Evolutionary conservation across 805 yeast genomes (phyloP).

Genomic region (Saturnispora sanitii): DNA sequence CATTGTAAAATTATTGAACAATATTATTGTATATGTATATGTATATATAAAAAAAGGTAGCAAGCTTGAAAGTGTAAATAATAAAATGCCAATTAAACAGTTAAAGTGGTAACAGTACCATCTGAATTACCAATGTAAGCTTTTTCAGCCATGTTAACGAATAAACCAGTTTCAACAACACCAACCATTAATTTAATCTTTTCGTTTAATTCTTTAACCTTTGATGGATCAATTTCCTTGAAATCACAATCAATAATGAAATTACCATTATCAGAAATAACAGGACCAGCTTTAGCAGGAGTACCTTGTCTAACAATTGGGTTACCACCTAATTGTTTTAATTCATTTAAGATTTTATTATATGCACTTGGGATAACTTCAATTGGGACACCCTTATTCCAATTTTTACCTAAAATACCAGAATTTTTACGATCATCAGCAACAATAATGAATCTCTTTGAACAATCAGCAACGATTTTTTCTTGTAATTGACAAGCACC

Average conservation of each 20-base stretch:
- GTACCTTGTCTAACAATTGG: slow-evolving; percentile 77
- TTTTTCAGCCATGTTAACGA: slow-evolving; percentile 60
- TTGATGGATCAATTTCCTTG: slow-evolving; percentile 51
- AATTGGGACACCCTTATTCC: slow-evolving; percentile 91
- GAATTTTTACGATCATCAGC: slow-evolving; percentile 89
- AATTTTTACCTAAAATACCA: slow-evolving; percentile 58
- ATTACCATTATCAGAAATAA: slow-evolving; percentile 91
- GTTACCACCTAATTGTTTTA: slow-evolving; percentile 53
- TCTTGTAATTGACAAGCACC: slow-evolving; percentile 98
- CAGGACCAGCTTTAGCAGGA: slow-evolving; percentile 92
- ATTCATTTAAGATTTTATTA: slow-evolving; percentile 59
- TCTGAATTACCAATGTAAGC: slow-evolving; percentile 85
- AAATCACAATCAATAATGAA: slow-evolving; percentile 90
- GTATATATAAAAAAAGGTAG: not conserved
- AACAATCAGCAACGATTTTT: slow-evolving; percentile 78
- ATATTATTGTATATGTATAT: not conserved
- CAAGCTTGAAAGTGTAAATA: not conserved
- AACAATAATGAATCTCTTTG: slow-evolving; percentile 70
- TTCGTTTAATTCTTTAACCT: slow-evolving; percentile 44
- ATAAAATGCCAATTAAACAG: slow-evolving; percentile 26
- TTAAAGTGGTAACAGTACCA: slow-evolving; percentile 38
- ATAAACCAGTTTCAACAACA: slow-evolving; percentile 93
- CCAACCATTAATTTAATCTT: slow-evolving; percentile 73
- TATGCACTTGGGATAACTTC: slow-evolving; percentile 89
- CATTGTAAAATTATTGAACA: too few species aligned